Evolutionary conservation across 352 stramenopile species (phyloP), one percentile per base, ranked within the genome.

Genomic region (Phytopythium vexans): DNA sequence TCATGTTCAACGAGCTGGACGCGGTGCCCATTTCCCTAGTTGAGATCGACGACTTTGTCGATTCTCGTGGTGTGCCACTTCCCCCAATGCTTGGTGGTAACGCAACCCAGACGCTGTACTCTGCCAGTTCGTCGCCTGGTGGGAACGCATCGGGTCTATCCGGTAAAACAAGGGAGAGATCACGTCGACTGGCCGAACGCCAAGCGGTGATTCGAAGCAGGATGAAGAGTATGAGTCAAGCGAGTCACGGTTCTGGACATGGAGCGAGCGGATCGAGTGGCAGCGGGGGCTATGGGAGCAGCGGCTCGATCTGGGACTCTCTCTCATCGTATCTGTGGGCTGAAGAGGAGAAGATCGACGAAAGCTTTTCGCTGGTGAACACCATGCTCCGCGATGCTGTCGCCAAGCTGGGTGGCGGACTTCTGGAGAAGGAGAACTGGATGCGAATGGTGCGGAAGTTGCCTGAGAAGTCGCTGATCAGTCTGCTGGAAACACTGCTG

Each of bases 1-100:
- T 95, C 32, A 89, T 94, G 77, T 94, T 95, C 52, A 95, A 95
- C 55, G 84, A 93, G 60, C 58, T 95, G 15, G 86, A 95, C 47
- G 82, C 87, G 0, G 74, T 92, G 21, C 85, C 85, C 12, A 90
- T 78, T 3, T 94, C 85, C 14, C 59, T 95, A n/a, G 83, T 92
- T 37, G 85, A 95, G 65, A 93, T 93, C 55, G 85, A 95, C 50
- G 85, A 94, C 58, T 94, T 94, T 61, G 85, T 94, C 12, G 85
- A 95, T 41, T 85, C 79, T 0, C 78, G 82, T 0, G 85, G 85
- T 27, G 85, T 95, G 9, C 85, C 85, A 11, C 51, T 95, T 14
- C 85, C 85, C 37, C 85, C 85, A 5, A 86, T 89, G 54, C 77
- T 89, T 46, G 76, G 77, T 8, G 62, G 60, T 1, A 40, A 33